Evolutionary conservation across 805 yeast species (phyloP), one percentile per base, ranked within the genome.

Genomic region (Cyberlindnera japonica): DNA sequence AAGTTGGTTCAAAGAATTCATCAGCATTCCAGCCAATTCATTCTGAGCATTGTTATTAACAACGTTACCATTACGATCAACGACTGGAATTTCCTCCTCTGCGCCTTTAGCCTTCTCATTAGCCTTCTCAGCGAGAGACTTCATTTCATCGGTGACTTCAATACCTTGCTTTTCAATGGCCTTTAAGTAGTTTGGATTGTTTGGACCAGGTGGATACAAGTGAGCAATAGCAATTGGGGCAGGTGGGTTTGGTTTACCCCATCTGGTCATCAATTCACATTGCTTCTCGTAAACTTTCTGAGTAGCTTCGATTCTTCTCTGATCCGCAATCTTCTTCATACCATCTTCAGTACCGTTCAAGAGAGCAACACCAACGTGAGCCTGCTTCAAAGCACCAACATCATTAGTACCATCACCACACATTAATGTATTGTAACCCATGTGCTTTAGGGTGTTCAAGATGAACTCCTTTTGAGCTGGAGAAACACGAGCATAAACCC

Each of bases 341-440:
- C 95, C 84, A 39, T 87, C 96, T 59, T 86, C 95, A 41, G 99
- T 90, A 67, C 98, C 99, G 58, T 93, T 93, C 62, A 93, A 74
- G 53, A 93, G 71, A n/a, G 99, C 99, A 61, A 93, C 86, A 71
- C 99, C 99, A 58, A 93, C 83, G 59, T 93, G 95, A 2, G 99
- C 98, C 69, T 93, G 98, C 64, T 93, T 93, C 67, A 93, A 77
- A 40, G 99, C 99, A 65, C 99, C 99, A 37, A 93, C 99, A 71
- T 93, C 99, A 61, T 93, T 93, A n/a, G 99, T 93, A 67, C 99
- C 99, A 67, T 93, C 99, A 72, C 99, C 99, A 67, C 99, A 93
- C 99, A 93, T 93, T 55, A 93, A 74, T 18, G 98, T 93, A 58
- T 79, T 83, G 66, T 91, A 93, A 19, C 96, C 96, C 61, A 87